Percentiles rank a stretch among this genome's conserved stretches.
Conservation (phyloP, 108 stramenopile species). For the Phaeodactylum tricornutum region DNA sequence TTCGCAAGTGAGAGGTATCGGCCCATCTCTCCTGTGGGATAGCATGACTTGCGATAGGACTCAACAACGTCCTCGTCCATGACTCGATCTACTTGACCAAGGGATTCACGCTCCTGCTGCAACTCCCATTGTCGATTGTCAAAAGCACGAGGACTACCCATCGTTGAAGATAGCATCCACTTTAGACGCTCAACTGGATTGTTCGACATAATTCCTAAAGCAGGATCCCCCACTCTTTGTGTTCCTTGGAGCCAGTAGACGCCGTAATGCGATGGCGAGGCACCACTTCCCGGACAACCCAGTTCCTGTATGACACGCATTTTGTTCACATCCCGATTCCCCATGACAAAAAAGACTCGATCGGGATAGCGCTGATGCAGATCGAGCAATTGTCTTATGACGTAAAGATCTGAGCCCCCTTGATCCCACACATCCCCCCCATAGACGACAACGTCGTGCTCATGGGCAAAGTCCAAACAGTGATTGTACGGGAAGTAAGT, state of each 20-base stretch:
- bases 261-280: slow-evolving; percentile 34
- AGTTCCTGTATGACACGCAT: slow-evolving; percentile 68
- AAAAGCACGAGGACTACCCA: slow-evolving; percentile 78
- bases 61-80: slow-evolving; percentile 55
- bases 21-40: slow-evolving; percentile 68
- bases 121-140: slow-evolving; percentile 57
- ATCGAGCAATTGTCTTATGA: slow-evolving; percentile 66
- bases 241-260: slow-evolving; percentile 60
- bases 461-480: slow-evolving; percentile 38
- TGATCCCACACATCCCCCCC: slow-evolving; percentile 85
- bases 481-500: slow-evolving; percentile 53
- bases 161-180: slow-evolving; percentile 68
- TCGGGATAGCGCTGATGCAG: slow-evolving; percentile 56
- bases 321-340: slow-evolving; percentile 89
- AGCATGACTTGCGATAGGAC: slow-evolving; percentile 58
- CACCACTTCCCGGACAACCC: slow-evolving; percentile 7
- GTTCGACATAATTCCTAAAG: not conserved
- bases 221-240: slow-evolving; percentile 17
- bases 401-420: slow-evolving; percentile 77
- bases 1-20: slow-evolving; percentile 48
- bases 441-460: slow-evolving; percentile 29
- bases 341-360: slow-evolving; percentile 73
- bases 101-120: slow-evolving; percentile 16
- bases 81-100: not conserved
- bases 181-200: slow-evolving; percentile 36